Conservation (phyloP, 305 asterid species). For the Ajuga reptans region DNA sequence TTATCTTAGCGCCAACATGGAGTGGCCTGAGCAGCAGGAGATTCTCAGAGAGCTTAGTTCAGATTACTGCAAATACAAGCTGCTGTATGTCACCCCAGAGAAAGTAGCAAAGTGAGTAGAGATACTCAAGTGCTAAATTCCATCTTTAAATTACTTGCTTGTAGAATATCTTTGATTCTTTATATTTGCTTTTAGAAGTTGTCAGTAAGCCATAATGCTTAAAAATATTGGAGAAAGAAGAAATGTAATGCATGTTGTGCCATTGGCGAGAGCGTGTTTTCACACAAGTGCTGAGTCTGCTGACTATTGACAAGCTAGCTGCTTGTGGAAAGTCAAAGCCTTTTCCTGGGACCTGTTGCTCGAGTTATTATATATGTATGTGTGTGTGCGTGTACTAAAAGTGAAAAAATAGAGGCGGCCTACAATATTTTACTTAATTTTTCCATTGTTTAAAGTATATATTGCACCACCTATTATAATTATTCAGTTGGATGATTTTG, state of each 20-base stretch:
- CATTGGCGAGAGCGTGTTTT: background rate
- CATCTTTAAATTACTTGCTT: constrained; percentile 4
- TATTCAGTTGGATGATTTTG: background rate
- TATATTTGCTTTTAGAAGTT: constrained; percentile 14
- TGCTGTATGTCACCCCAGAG: constrained; percentile 94
- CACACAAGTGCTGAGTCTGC: constrained; percentile 4
- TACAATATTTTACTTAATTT: background rate
- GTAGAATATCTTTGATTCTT: constrained; percentile 7
- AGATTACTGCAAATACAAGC: constrained; percentile 65
- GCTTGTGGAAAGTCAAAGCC: background rate
- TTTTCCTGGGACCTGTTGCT: background rate
- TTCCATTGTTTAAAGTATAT: background rate
- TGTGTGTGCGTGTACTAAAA: no score
- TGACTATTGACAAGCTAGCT: background rate
- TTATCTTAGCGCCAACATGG: constrained; percentile 93
- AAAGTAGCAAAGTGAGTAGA: constrained; percentile 84
- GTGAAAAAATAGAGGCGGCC: background rate
- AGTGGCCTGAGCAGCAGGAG: constrained; percentile 96
- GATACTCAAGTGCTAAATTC: constrained; percentile 12
- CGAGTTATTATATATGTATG: no score
- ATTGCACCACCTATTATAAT: background rate
- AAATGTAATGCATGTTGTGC: constrained; percentile 4
- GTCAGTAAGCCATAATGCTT: constrained; percentile 3
- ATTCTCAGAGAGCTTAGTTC: constrained; percentile 82
- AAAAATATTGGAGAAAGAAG: constrained; percentile 5